These are phyloP conservation scores for Dicorynia guianensis DNA, from an alignment of 306 rosid genomes.

Conservation along the genomic window DNA sequence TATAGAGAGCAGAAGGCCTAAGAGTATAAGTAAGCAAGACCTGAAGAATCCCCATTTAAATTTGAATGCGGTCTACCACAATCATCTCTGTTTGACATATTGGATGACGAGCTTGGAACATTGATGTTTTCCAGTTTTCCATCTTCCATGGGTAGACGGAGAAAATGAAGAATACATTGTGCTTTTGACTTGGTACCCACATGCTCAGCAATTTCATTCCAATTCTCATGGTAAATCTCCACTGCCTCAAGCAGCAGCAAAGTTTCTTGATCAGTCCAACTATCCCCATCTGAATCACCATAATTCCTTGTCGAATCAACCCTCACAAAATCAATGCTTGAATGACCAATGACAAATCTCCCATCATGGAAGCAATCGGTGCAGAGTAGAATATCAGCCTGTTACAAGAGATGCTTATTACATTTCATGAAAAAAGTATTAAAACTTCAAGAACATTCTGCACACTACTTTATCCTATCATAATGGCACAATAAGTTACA, in stretches of 20 bases:
- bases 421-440: conserved; percentile 19
- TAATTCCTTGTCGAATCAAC: conserved; percentile 74
- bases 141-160: conserved; percentile 93
- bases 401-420: conserved; percentile 50
- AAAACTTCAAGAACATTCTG: not conserved
- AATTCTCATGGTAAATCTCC: conserved; percentile 89
- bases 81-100: conserved; percentile 54
- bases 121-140: conserved; percentile 88
- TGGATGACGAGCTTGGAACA: conserved; percentile 73
- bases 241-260: conserved; percentile 88
- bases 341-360: conserved; percentile 84
- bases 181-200: conserved; percentile 98
- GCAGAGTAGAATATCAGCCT: conserved; percentile 88
- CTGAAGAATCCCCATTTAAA: conserved; percentile 78
- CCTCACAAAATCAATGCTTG: conserved; percentile 80
- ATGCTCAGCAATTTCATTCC: conserved; percentile 95
- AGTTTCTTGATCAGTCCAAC: conserved; percentile 98
- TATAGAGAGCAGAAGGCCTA: conserved; percentile 23
- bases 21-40: conserved; percentile 49
- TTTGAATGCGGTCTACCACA: conserved; percentile 53
- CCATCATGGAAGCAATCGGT: conserved; percentile 92
- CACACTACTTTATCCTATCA: not conserved
- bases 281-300: conserved; percentile 84
- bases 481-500: not conserved
- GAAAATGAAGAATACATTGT: conserved; percentile 97